Base-by-base conservation (phyloP, 2,329 filamentous ascomycete species). In the Seiridium cupressi region DNA sequence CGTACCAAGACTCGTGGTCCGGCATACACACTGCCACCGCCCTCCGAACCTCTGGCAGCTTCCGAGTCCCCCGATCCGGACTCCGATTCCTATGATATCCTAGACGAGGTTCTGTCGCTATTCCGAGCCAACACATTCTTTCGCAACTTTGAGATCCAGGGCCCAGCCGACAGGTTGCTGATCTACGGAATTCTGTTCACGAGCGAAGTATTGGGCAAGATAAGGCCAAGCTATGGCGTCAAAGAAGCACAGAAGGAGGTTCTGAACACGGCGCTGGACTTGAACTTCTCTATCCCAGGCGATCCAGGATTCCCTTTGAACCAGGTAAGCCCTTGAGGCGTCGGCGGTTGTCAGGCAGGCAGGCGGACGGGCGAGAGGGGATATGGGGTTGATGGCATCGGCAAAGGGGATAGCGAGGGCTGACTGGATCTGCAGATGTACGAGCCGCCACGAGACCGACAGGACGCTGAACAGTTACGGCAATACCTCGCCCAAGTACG, bases 81-180 rank as follows among this genome's bases (percentile, higher is more conserved):
- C 75, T 89, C 87, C 76, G 92, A 97, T 76, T 93, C 90, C 71
- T 98, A 98, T 83, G 95, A 99, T 80, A 91, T 95, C 63, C 85
- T 98, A 59, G 95, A 99, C 79, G 95, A 99, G 81, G 88, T 96
- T 56, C 85, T 99, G 59, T 85, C 89, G 10, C 86, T 98, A 55
- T 99, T 98, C 84, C 92, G 95, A 65, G 94, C 95, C 70, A 98
- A 99, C 82, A 97, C 94, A 62, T 94, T 99, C 78, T 99, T 98
- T 84, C 91, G 95, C 71, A 99, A 98, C 84, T 99, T 99, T 71
- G 95, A 98, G 83, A 96, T 98, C 81, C 94, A 97, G 79, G 95
- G 95, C 11, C 91, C 92, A 34, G 94, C 95, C 61, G 95, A 99
- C 78, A 86, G 95, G 46, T 87, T 98, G 71, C 84, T 99, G 67